Percentiles rank a stretch among this genome's conserved stretches.
Conservation (phyloP, 1,284 basidiomycete genomes). For the Ganoderma boninense region DNA sequence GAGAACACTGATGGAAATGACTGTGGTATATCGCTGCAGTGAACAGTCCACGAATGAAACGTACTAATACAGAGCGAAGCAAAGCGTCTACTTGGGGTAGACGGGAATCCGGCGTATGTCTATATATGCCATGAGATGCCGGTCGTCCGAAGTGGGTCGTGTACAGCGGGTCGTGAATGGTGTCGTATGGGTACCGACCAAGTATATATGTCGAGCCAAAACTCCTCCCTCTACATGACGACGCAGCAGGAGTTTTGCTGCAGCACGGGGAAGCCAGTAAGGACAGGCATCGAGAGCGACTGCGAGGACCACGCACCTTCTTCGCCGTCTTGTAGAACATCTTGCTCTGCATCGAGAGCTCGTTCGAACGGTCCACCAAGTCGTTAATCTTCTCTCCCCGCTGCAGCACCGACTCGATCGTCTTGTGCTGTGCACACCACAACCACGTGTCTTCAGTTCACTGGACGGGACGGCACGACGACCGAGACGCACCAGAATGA, state of each 20-base stretch:
- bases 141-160: conserved; percentile 16
- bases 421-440: conserved; percentile 83
- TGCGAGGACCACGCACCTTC: conserved; percentile 56
- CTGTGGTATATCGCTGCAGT: background rate
- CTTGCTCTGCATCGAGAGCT: conserved; percentile 91
- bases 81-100: background rate
- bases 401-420: conserved; percentile 96
- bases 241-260: conserved; percentile 80
- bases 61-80: conserved; percentile 3
- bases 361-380: conserved; percentile 94
- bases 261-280: background rate
- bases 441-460: too few species aligned
- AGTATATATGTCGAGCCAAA: background rate
- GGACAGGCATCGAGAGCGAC: background rate
- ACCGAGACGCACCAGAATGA: conserved; percentile 77
- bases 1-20: background rate
- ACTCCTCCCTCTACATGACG: conserved; percentile 43
- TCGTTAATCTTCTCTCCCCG: conserved; percentile 98
- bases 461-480: too few species aligned
- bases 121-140: background rate
- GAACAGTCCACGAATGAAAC: background rate
- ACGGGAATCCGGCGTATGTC: background rate
- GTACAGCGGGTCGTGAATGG: conserved; percentile 9
- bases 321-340: conserved; percentile 88
- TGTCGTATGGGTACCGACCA: background rate